These are phyloP conservation scores for Lentinula aciculospora DNA, from an alignment of 768 basidiomycete species.

Conservation along the genomic window DNA sequence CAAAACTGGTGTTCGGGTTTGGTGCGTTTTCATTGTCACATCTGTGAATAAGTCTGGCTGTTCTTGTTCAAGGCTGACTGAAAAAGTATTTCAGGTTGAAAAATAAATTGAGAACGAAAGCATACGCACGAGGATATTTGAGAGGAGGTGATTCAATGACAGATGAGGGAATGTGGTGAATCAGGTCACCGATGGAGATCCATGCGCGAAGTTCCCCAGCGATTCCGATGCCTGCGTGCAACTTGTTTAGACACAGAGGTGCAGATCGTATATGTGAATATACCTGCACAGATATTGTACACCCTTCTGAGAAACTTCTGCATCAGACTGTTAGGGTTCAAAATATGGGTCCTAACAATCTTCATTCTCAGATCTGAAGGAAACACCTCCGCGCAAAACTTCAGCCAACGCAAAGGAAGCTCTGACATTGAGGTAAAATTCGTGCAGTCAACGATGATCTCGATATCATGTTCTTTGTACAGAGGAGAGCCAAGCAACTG, in stretches of 20 bases:
- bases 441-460: slow-evolving; percentile 80
- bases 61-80: slow-evolving; percentile 64
- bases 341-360: slow-evolving; percentile 56
- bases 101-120: neutral
- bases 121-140: slow-evolving; percentile 48
- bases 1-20: slow-evolving; percentile 67
- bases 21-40: slow-evolving; percentile 63
- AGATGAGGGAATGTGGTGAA: slow-evolving; percentile 46
- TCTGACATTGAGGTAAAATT: slow-evolving; percentile 70
- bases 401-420: slow-evolving; percentile 77
- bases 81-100: slow-evolving; percentile 4
- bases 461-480: slow-evolving; percentile 48
- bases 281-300: slow-evolving; percentile 56
- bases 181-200: slow-evolving; percentile 57
- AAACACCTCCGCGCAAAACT: slow-evolving; percentile 69
- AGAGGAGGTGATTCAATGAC: slow-evolving; percentile 34
- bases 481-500: slow-evolving; percentile 48
- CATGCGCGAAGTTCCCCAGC: slow-evolving; percentile 52
- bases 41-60: slow-evolving; percentile 45
- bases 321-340: slow-evolving; percentile 69
- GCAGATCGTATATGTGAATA: neutral
- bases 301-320: slow-evolving; percentile 72
- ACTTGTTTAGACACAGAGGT: neutral
- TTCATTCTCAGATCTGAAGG: slow-evolving; percentile 63
- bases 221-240: slow-evolving; percentile 41